These are phyloP conservation scores for Sphagnum contortum DNA, from an alignment of 225 moss, liverwort and hornwort genomes.

Conservation along the genomic window DNA sequence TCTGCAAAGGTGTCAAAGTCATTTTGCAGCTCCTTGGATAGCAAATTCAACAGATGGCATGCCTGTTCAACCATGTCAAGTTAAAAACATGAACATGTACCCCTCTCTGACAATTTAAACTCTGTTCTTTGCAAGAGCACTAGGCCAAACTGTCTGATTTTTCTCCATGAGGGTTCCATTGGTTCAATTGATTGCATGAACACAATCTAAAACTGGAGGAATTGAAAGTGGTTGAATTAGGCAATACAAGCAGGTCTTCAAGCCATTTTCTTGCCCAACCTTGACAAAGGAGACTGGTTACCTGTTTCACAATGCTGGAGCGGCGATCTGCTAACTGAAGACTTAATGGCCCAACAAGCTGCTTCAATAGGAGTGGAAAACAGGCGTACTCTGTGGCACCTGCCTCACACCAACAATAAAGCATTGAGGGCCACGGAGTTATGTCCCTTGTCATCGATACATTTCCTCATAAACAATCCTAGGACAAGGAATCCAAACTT, in stretches of 20 bases:
- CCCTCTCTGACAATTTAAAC: too few relatives aligned
- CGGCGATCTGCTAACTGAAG: conserved; percentile 67
- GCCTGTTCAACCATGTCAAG: conserved; percentile 21
- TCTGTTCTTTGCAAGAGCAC: too few relatives aligned
- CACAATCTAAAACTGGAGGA: too few relatives aligned
- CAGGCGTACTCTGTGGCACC: conserved; percentile 49
- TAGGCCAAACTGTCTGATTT: too few relatives aligned
- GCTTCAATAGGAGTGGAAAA: conserved; percentile 44
- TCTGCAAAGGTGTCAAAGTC: conserved; percentile 71
- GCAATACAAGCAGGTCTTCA: too few relatives aligned
- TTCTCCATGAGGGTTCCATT: too few relatives aligned
- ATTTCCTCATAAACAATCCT: neutral
- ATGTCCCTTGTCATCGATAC: neutral
- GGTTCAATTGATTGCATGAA: too few relatives aligned
- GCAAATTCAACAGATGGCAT: conserved; percentile 62
- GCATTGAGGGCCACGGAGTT: neutral
- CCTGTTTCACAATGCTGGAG: conserved; percentile 83
- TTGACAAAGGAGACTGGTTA: neutral
- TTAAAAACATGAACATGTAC: too few relatives aligned
- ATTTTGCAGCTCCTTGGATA: conserved; percentile 42
- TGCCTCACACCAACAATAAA: conserved; percentile 6
- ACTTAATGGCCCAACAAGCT: conserved; percentile 60
- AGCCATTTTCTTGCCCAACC: too few relatives aligned
- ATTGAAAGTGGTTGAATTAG: too few relatives aligned
- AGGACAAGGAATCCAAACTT: neutral